Base-by-base conservation (phyloP, 331 rosid species). In the Cydonia oblonga region DNA sequence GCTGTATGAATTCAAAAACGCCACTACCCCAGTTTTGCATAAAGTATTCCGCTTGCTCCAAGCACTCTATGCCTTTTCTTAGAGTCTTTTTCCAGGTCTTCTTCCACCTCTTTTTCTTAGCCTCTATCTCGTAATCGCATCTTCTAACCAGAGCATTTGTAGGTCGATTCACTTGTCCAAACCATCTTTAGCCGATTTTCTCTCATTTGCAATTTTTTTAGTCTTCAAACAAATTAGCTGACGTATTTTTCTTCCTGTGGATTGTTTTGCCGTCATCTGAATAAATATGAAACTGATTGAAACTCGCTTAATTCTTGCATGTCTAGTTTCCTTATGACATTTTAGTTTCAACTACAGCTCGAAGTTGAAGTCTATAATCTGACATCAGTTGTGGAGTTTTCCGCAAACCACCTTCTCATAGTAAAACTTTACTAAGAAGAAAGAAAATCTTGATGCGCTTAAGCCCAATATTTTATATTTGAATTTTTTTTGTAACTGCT, bases 261-360 rank as follows among this genome's bases (percentile, higher is more conserved):
- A 67, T 76, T 35, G 42, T 67, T 73, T 73, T 53, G 9, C n/a
- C 12, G 60, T 67, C 65, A 30, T 52, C 58, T 32, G 76, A 33
- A 18, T 70, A 71, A 49, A 65, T 53, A 51, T 77, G 68, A 40
- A 73, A 13, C 11, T 38, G 53, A 38, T 25, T 24, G 71, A 54
- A 33, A 11, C 49, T 33, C 72, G 64, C 51, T 38, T 46, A 74
- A 69, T 60, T 71, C 68, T 69, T 79, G 44, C 54, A 72, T 59
- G 61, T 22, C 64, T 66, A 14, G 66, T 71, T 46, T 52, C 46
- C 46, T 40, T 10, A 11, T 40, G 33, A 32, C 15, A n/a, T 30
- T 20, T 30, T 54, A 15, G 40, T 51, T 28, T 69, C 46, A 20
- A n/a, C 9, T 59, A 24, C 33, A 29, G 19, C 38, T n/a, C 22